Evolutionary conservation across 1,284 basidiomycete species (phyloP), one percentile per base, ranked within the genome.

Genomic region (Cutaneotrichosporon cavernicola): DNA sequence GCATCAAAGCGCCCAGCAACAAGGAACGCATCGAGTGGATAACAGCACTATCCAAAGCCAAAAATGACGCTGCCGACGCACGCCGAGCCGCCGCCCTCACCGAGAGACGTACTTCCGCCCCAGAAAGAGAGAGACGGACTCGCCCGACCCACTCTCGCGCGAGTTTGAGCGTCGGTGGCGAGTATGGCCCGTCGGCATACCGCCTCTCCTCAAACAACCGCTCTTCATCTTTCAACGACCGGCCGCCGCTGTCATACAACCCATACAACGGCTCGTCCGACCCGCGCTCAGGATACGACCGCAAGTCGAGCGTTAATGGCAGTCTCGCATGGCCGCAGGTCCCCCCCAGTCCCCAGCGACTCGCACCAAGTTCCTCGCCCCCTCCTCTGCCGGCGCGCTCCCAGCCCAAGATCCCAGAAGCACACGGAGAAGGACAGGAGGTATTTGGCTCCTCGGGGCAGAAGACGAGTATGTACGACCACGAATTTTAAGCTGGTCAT

Each of bases 11-110:
- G 40, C 64, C 62, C 3, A 38, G 14, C 52, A 68, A 57, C 58
- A 65, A 22, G 51, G 63, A 61, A 32, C 65, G 56, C 36, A 40
- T 38, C 36, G 70, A 65, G 61, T 71, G 13, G 78, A 83, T 72
- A 47, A 50, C 57, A 2, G 58, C 65, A 18, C 46, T 68, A 18
- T 57, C 49, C 36, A 36, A 40, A 5, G 66, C 64, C 16, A 57
- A 58, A 30, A 55, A 49, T 22, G 59, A 63, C 34, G 55, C 59
- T n/a, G 26, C 52, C 38, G 56, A 30, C 11, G 60, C 64, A 26
- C 64, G 66, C 22, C 40, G 53, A 21, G 18, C 46, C 13, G 56
- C 46, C 40, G 58, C 46, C 49, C 38, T 32, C 2, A 30, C 9
- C 55, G 32, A 60, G 11, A 49, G 31, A 55, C 56, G 16, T 22